Conservation (phyloP, 2,329 filamentous ascomycete species). For the Geoglossum cookeanum region DNA sequence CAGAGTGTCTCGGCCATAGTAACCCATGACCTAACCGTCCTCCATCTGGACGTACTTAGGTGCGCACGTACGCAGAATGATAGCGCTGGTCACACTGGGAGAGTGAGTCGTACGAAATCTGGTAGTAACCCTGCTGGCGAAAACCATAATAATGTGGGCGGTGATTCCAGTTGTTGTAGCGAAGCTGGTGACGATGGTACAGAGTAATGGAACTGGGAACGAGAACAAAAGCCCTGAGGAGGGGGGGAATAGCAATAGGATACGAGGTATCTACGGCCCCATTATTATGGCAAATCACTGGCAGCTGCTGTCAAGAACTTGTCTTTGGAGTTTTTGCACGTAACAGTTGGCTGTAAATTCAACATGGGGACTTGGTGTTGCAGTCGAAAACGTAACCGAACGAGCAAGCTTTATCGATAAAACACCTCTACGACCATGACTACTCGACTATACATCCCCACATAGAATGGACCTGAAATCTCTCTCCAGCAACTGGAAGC, state of each 20-base stretch:
- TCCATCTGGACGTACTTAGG: conserved; percentile 14
- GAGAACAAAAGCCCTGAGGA: background rate
- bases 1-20: conserved; percentile 26
- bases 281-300: too few relatives aligned
- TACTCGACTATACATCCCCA: background rate
- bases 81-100: background rate
- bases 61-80: background rate
- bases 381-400: background rate
- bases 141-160: background rate
- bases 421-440: background rate
- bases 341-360: too few relatives aligned
- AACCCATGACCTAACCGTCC: conserved; percentile 28
- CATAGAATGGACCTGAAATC: background rate
- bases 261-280: too few relatives aligned
- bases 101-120: background rate
- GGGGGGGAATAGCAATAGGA: too few relatives aligned
- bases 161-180: background rate
- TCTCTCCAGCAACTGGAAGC: conserved; percentile 6
- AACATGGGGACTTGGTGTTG: background rate
- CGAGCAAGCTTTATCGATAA: background rate
- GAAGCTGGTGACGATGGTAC: background rate
- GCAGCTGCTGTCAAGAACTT: too few relatives aligned
- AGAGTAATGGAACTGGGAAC: background rate
- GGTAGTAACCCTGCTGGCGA: background rate
- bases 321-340: too few relatives aligned